Conservation (phyloP, 1,139 yeast genomes). For the Yamadazyma taylorii region DNA sequence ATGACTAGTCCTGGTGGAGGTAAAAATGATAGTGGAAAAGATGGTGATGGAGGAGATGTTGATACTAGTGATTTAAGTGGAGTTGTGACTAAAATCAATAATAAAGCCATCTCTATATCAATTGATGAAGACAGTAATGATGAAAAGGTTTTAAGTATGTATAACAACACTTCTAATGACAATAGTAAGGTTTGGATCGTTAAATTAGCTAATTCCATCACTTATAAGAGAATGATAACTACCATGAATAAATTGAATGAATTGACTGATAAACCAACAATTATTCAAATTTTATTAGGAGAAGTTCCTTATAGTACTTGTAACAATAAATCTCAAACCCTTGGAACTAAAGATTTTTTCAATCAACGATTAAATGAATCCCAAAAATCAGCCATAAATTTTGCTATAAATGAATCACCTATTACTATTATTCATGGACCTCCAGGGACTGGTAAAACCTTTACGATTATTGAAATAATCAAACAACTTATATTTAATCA, state of each 20-base stretch:
- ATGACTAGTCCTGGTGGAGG: slow-evolving; percentile 19
- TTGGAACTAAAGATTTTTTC: slow-evolving; percentile 30
- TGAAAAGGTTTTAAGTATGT: slow-evolving; percentile 43
- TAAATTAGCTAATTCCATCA: slow-evolving; percentile 65
- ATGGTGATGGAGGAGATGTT: slow-evolving; percentile 18
- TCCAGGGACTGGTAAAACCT: slow-evolving; percentile 63
- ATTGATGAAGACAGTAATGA: slow-evolving; percentile 58
- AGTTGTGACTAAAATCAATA: slow-evolving; percentile 55
- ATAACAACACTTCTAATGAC: slow-evolving; percentile 43
- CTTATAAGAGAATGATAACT: slow-evolving; percentile 78
- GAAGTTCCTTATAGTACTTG: slow-evolving; percentile 28
- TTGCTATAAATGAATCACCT: slow-evolving; percentile 41
- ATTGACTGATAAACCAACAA: slow-evolving; percentile 33
- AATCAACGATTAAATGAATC: slow-evolving; percentile 63
- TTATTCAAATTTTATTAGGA: slow-evolving; percentile 49
- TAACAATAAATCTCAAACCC: slow-evolving; percentile 8
- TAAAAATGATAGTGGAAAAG: slow-evolving; percentile 15
- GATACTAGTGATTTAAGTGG: slow-evolving; percentile 52
- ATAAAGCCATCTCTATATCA: slow-evolving; percentile 50
- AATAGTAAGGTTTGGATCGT: slow-evolving; percentile 56
- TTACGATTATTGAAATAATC: slow-evolving; percentile 81
- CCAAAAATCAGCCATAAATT: slow-evolving; percentile 50
- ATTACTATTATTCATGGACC: slow-evolving; percentile 51
- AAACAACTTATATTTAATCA: slow-evolving; percentile 61
- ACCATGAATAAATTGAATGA: slow-evolving; percentile 70